These are phyloP conservation scores for grape (Vitis vinifera) DNA, from an alignment of 164 flowering plant species.

Conservation along the genomic window DNA sequence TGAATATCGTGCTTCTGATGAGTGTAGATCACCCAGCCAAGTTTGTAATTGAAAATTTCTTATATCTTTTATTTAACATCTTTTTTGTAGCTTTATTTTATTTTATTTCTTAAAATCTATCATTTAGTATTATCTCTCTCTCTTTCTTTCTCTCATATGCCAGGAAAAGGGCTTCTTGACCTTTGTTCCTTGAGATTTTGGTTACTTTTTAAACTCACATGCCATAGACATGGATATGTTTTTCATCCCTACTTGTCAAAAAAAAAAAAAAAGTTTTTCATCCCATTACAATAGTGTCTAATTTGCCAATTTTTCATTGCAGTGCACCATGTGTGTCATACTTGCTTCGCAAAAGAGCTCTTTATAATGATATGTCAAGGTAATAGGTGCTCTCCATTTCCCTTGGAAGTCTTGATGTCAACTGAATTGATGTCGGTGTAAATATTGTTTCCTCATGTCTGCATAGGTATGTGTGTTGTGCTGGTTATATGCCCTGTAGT, in stretches of 20 bases:
- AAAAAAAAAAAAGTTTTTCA: not conserved
- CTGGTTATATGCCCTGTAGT: slow-evolving; percentile 80
- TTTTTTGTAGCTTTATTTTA: not conserved
- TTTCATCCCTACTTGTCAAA: not conserved
- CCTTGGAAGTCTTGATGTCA: not conserved
- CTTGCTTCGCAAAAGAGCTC: slow-evolving; percentile 91
- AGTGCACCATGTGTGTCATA: slow-evolving; percentile 97
- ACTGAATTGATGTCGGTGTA: not conserved
- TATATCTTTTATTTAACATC: too few species aligned
- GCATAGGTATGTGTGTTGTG: slow-evolving; percentile 64
- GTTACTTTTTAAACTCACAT: not conserved
- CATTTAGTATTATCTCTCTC: too few species aligned
- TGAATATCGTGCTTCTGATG: too few species aligned
- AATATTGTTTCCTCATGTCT: slow-evolving; percentile 9
- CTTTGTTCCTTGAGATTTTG: not conserved
- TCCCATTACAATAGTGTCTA: not conserved
- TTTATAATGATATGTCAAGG: slow-evolving; percentile 96
- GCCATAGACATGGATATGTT: not conserved
- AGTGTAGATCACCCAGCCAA: too few species aligned
- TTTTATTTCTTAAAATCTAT: too few species aligned
- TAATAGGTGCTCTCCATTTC: slow-evolving; percentile 19
- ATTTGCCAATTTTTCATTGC: slow-evolving; percentile 12
- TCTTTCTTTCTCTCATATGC: not conserved
- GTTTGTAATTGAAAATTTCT: too few species aligned
- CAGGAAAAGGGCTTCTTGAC: not conserved